These are phyloP conservation scores for Penicillium sp. DNA, from an alignment of 2,329 filamentous ascomycete species.

Conservation along the genomic window DNA sequence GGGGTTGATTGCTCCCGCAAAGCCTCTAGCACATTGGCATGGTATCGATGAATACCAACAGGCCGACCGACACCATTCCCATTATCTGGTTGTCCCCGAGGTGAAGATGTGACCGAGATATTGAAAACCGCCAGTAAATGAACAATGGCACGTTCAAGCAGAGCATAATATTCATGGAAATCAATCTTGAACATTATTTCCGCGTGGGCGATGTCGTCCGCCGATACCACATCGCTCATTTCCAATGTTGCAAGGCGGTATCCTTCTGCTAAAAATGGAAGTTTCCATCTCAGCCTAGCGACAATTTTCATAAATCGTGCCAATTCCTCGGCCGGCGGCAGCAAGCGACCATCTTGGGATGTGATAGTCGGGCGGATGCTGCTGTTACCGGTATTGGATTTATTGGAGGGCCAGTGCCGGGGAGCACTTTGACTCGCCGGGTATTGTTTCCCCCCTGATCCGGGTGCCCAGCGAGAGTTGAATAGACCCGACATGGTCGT, in stretches of 20 bases:
- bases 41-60: conserved; percentile 56
- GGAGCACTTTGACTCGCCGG: not conserved
- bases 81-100: conserved; percentile 5
- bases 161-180: conserved; percentile 73
- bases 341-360: conserved; percentile 5
- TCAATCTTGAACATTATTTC: conserved; percentile 75
- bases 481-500: conserved; percentile 15
- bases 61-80: conserved; percentile 26
- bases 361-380: conserved; percentile 1
- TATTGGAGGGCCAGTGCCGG: not conserved
- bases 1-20: conserved; percentile 59
- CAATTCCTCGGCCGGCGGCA: conserved; percentile 46
- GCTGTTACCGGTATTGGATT: conserved; percentile 4
- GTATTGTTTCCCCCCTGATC: not conserved
- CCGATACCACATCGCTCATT: conserved; percentile 21
- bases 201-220: conserved; percentile 36
- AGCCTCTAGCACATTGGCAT: conserved; percentile 66
- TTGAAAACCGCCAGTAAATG: conserved; percentile 65
- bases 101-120: conserved; percentile 48
- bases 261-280: conserved; percentile 57
- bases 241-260: conserved; percentile 52
- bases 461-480: conserved; percentile 28
- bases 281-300: conserved; percentile 62
- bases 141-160: conserved; percentile 69
- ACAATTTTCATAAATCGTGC: conserved; percentile 61